phyloP scores from a whole-genome alignment of 257 asterid species.

The Ophiorrhiza pumila region DNA sequence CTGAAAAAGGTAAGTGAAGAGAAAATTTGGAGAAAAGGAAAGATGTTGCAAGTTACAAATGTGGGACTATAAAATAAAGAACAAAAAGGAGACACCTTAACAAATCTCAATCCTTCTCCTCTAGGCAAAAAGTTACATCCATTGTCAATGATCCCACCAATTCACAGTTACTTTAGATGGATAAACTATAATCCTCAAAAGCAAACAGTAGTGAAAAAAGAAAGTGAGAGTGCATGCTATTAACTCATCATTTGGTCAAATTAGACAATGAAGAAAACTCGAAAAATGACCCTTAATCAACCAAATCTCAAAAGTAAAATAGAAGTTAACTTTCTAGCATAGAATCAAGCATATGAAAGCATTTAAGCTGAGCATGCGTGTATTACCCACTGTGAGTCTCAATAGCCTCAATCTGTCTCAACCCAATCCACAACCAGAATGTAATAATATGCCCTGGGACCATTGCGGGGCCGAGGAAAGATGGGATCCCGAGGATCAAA shows the following conservation, averaged over 20 bases:
- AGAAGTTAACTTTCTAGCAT: slow-evolving; percentile 11
- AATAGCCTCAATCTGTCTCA: slow-evolving; percentile 97
- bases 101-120: slow-evolving; percentile 31
- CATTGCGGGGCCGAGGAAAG: slow-evolving; percentile 87
- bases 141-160: slow-evolving; percentile 46
- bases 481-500: slow-evolving; percentile 95
- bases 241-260: slow-evolving; percentile 67
- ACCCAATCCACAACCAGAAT: slow-evolving; percentile 92
- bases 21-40: slow-evolving; percentile 1
- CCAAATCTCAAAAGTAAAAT: slow-evolving; percentile 27
- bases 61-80: neutral
- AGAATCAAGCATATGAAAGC: slow-evolving; percentile 3
- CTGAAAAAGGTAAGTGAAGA: neutral
- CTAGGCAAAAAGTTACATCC: slow-evolving; percentile 42
- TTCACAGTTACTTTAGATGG: slow-evolving; percentile 41
- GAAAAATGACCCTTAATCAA: slow-evolving; percentile 35
- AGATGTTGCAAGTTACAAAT: neutral
- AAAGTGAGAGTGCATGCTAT: slow-evolving; percentile 32
- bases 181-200: slow-evolving; percentile 40
- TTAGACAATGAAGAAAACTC: slow-evolving; percentile 35
- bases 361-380: slow-evolving; percentile 45
- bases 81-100: slow-evolving; percentile 13
- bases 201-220: slow-evolving; percentile 43
- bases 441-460: slow-evolving; percentile 95
- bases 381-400: slow-evolving; percentile 99